These are phyloP conservation scores for Malassezia arunalokei DNA, from an alignment of 1,284 basidiomycete species.

Conservation along the genomic window DNA sequence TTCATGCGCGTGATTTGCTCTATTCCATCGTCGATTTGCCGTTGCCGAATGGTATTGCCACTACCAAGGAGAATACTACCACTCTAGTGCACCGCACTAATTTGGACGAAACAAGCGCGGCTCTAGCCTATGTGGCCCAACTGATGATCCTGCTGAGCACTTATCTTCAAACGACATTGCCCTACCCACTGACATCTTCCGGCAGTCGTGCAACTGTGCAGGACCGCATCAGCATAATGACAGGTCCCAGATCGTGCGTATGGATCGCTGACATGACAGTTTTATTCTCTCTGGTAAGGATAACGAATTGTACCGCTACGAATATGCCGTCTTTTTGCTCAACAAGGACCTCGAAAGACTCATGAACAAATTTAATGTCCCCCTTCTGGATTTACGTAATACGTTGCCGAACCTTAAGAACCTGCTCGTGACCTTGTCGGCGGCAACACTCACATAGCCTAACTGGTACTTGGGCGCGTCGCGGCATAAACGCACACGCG, in stretches of 20 bases:
- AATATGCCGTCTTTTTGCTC: conserved; percentile 89
- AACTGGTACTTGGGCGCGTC: not conserved
- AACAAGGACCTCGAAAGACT: conserved; percentile 83
- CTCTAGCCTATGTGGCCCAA: conserved; percentile 37
- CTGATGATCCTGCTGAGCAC: conserved; percentile 30
- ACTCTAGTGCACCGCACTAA: not conserved
- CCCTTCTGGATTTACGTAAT: conserved; percentile 82
- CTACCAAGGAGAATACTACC: not conserved
- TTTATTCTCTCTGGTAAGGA: conserved; percentile 77
- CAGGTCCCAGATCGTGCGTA: conserved; percentile 27
- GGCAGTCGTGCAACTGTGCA: conserved; percentile 36
- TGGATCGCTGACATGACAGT: not conserved
- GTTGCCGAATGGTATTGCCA: conserved; percentile 28
- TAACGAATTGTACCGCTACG: conserved; percentile 89
- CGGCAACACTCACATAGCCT: not conserved
- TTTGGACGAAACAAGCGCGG: conserved; percentile 10
- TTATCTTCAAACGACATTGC: conserved; percentile 31
- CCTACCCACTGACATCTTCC: conserved; percentile 35
- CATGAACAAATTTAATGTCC: conserved; percentile 31
- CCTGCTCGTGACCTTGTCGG: conserved; percentile 62
- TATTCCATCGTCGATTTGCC: conserved; percentile 36
- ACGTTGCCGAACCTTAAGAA: conserved; percentile 94
- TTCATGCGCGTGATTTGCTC: conserved; percentile 32
- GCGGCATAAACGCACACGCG: not conserved
- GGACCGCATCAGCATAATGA: conserved; percentile 42